A percentile compares a stretch with the other conserved stretches of the same genome.
Conservation (phyloP, 148 eudicot species). For the Drosera capensis region DNA sequence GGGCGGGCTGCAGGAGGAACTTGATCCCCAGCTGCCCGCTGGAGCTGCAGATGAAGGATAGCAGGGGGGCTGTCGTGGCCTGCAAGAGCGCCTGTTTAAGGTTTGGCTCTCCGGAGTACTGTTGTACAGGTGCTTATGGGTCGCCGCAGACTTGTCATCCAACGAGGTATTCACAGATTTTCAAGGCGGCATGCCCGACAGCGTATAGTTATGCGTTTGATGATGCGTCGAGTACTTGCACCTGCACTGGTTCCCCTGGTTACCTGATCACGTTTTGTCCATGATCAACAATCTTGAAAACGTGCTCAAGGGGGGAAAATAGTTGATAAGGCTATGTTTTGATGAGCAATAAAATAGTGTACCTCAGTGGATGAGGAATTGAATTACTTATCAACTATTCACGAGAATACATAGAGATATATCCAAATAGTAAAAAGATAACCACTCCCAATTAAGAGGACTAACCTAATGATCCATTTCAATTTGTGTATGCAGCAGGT, state of each 20-base stretch:
- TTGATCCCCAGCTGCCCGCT: conserved; percentile 18
- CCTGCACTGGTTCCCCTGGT: conserved; percentile 55
- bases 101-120: conserved; percentile 19
- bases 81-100: conserved; percentile 26
- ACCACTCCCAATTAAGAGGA: no score
- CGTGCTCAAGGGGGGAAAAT: no score
- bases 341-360: no score
- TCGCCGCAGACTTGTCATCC: conserved; percentile 18
- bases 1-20: conserved; percentile 21
- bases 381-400: no score
- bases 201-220: conserved; percentile 33
- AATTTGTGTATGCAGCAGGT: no score
- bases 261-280: conserved; percentile 79
- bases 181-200: conserved; percentile 21
- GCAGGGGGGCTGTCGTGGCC: conserved; percentile 12
- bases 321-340: no score
- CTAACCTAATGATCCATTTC: no score
- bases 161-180: conserved; percentile 22
- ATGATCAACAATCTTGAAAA: no score
- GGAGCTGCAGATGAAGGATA: conserved; percentile 16
- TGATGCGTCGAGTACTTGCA: conserved; percentile 57
- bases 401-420: no score
- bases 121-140: conserved; percentile 22
- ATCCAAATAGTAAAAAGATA: no score
- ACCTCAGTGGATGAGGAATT: no score